phyloP scores from a whole-genome alignment of 2,329 filamentous ascomycete species.

The Pseudogymnoascus sp. region DNA sequence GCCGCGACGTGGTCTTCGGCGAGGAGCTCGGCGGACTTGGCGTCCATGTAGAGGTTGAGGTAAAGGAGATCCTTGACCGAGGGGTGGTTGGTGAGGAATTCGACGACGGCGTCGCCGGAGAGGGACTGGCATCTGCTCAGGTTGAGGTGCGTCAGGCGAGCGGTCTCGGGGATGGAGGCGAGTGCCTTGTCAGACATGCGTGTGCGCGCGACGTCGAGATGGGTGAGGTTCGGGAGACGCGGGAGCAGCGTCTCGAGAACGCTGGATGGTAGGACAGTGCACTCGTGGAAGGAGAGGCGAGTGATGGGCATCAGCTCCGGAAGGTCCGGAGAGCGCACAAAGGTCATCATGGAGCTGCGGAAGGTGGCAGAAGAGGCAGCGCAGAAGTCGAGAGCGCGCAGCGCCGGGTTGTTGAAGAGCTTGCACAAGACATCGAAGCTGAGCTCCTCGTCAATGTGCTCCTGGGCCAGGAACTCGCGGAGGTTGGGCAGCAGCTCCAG shows the following conservation, averaged over 20 bases:
- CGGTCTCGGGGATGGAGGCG: slow-evolving; percentile 60
- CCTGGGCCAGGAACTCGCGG: slow-evolving; percentile 70
- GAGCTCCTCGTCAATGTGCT: slow-evolving; percentile 72
- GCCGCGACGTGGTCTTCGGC: slow-evolving; percentile 55
- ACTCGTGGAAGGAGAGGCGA: slow-evolving; percentile 70
- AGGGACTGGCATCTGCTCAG: slow-evolving; percentile 67
- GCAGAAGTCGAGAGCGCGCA: slow-evolving; percentile 68
- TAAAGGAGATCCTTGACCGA: slow-evolving; percentile 60
- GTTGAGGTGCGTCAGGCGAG: slow-evolving; percentile 68
- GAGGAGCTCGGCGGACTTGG: slow-evolving; percentile 63
- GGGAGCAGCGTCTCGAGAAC: slow-evolving; percentile 65
- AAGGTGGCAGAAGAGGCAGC: slow-evolving; percentile 64
- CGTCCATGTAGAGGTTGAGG: slow-evolving; percentile 65
- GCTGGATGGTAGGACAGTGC: slow-evolving; percentile 57
- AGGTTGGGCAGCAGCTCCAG: slow-evolving; percentile 64
- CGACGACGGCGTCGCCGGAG: slow-evolving; percentile 56
- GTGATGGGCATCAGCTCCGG: slow-evolving; percentile 51
- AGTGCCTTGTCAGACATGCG: slow-evolving; percentile 66
- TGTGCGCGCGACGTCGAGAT: slow-evolving; percentile 73
- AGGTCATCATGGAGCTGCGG: slow-evolving; percentile 53
- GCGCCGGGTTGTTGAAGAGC: slow-evolving; percentile 56
- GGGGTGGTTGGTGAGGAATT: slow-evolving; percentile 64
- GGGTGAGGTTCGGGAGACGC: slow-evolving; percentile 60
- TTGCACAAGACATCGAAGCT: slow-evolving; percentile 60
- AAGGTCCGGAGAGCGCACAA: slow-evolving; percentile 35